Evolutionary conservation across 2,329 filamentous ascomycete species (phyloP), one percentile per base, ranked within the genome.

Genomic region (Penicillium verrucosum): DNA sequence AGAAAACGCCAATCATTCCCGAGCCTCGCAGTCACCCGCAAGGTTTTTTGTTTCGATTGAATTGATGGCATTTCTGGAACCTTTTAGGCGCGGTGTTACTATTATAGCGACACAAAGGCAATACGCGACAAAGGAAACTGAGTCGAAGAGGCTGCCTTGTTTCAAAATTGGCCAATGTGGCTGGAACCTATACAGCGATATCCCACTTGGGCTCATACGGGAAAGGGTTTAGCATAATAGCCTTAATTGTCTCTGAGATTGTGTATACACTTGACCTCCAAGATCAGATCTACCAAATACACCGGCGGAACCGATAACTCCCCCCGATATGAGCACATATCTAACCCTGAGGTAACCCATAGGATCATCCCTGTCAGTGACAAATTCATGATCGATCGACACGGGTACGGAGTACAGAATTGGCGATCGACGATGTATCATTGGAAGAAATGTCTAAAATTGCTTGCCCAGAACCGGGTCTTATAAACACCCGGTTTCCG

Each of bases 361-460:
- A 34, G 18, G 57, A 65, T 59, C 57, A 61, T 41, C 62, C 59
- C 64, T 66, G 61, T 64, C 61, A 64, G 56, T 52, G 49, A 57
- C n/a, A 47, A 56, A 58, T 61, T n/a, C 21, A 46, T 58, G 38
- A 57, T 57, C 23, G 58, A 66, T 66, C 59, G 52, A 50, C 53
- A 53, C 34, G 16, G 44, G 27, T 37, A 25, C 52, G 52, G 42
- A 51, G 27, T 37, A 25, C 52, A 54, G 42, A 51, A 60, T 56
- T 37, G 25, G 23, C 32, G 60, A 60, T 65, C 58, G 34, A 45
- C 40, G 36, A 47, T 55, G 34, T 30, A 57, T 54, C 23, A 30
- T 25, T 21, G 21, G 18, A 55, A 54, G 48, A 56, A 42, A 48
- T 49, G 45, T 42, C 41, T 53, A 57, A 44, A 49, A 48, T 40